Percentiles rank a stretch among this genome's conserved stretches.
phyloP scores from a whole-genome alignment of 257 asterid genomes.

The Solanum tarapatanum region DNA sequence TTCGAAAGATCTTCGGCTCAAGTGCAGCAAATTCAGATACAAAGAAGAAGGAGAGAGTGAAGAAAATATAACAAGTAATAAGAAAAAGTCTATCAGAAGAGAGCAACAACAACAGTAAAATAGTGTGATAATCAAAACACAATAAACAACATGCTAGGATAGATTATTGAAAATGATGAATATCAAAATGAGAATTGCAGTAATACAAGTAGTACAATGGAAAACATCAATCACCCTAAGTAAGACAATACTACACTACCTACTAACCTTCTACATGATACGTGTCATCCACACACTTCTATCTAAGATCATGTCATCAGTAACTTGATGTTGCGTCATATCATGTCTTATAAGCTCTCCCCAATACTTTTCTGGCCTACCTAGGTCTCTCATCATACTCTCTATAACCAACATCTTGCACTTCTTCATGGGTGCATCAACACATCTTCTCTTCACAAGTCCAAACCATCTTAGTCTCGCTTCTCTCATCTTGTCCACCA shows the following conservation, averaged over 20 bases:
- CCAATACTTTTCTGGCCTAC: background rate
- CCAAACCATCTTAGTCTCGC: background rate
- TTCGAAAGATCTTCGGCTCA: too few species aligned
- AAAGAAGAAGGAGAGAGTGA: background rate
- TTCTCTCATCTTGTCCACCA: background rate
- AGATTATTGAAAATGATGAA: too few species aligned
- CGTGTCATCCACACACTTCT: background rate
- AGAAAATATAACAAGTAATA: background rate
- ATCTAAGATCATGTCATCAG: background rate
- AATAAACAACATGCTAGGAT: too few species aligned
- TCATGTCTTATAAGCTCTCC: background rate
- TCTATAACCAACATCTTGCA: background rate
- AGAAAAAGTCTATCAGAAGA: too few species aligned
- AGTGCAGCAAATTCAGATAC: background rate
- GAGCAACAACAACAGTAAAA: background rate
- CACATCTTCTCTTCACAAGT: background rate
- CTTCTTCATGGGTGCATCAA: background rate
- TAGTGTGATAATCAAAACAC: background rate
- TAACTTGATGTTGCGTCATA: background rate
- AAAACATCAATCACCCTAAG: background rate
- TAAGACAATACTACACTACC: background rate
- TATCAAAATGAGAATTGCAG: too few species aligned
- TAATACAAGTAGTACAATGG: background rate
- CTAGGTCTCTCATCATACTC: background rate
- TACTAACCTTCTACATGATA: too few species aligned